A percentile compares a stretch with the other conserved stretches of the same genome.
Evolutionary conservation across 352 stramenopile species (phyloP).

Genomic region (Phytophthora vignae): DNA sequence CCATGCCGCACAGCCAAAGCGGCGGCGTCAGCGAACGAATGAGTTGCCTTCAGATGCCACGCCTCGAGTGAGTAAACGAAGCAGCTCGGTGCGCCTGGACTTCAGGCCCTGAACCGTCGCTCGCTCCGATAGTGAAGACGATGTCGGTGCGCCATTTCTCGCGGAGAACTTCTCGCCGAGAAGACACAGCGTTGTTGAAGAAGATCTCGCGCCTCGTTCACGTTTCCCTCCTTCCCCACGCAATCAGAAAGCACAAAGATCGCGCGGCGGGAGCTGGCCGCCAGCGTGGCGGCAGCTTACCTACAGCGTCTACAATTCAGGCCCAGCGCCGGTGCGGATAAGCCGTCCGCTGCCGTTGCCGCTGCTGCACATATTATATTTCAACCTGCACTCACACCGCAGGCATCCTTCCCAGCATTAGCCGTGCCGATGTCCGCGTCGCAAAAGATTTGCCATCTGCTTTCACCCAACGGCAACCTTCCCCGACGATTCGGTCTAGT

Average conservation of each 20-base stretch:
- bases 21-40: background rate
- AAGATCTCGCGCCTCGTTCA: background rate
- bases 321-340: too few relatives aligned
- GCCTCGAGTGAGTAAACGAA: too few relatives aligned
- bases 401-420: background rate
- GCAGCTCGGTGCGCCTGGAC: too few relatives aligned
- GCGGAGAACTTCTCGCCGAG: background rate
- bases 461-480: slow-evolving; percentile 2
- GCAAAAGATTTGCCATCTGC: background rate
- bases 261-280: background rate
- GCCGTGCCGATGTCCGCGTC: background rate
- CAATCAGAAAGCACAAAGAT: slow-evolving; percentile 22
- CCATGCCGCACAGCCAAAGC: background rate
- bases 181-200: background rate
- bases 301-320: background rate
- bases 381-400: too few relatives aligned
- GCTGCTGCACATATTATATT: too few relatives aligned
- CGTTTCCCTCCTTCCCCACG: slow-evolving; percentile 17
- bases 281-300: background rate
- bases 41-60: slow-evolving; percentile 2
- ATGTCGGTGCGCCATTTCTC: too few relatives aligned
- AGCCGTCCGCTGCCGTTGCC: background rate
- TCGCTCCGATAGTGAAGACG: too few relatives aligned
- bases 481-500: background rate
- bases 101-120: too few relatives aligned